Percentiles rank a stretch among this genome's conserved stretches.
Evolutionary conservation across 768 basidiomycete genomes (phyloP).

Genomic region (Fomitopsis serialis): DNA sequence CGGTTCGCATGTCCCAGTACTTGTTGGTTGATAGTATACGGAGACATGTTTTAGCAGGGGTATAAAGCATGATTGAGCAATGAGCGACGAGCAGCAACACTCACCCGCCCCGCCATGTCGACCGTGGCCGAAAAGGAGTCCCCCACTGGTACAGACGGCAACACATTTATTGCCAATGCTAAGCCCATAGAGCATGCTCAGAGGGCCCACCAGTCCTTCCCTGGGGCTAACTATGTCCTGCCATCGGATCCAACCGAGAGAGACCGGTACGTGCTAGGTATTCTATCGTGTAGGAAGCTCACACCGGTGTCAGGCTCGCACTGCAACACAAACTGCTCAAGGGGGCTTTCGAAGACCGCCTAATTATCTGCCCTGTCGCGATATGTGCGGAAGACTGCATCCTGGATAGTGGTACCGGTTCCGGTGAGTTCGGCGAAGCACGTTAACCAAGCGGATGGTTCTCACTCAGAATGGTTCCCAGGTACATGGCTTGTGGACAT

Average conservation of each 20-base stretch:
- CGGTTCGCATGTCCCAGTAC: too few species aligned
- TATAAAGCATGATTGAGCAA: too few species aligned
- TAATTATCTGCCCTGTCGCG: neutral
- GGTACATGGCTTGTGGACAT: constrained; percentile 15
- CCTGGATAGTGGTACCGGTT: constrained; percentile 7
- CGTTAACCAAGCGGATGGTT: neutral
- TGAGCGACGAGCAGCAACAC: too few species aligned
- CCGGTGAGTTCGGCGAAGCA: neutral
- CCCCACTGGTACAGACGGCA: too few species aligned
- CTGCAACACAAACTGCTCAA: constrained; percentile 5
- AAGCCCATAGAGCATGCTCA: too few species aligned
- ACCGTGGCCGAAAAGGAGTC: too few species aligned
- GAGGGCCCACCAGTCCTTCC: constrained; percentile 1
- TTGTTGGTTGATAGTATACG: too few species aligned
- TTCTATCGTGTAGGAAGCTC: neutral
- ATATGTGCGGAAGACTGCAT: neutral
- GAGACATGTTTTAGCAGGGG: too few species aligned
- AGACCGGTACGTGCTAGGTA: neutral
- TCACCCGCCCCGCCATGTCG: too few species aligned
- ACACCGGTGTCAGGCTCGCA: neutral
- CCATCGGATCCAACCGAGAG: constrained; percentile 3
- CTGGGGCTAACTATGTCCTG: constrained; percentile 2
- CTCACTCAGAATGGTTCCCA: too few species aligned
- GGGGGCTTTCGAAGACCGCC: neutral
- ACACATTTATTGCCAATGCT: too few species aligned